Conservation (phyloP, 2,329 filamentous ascomycete species). For the Plenodomus tracheiphilus region DNA sequence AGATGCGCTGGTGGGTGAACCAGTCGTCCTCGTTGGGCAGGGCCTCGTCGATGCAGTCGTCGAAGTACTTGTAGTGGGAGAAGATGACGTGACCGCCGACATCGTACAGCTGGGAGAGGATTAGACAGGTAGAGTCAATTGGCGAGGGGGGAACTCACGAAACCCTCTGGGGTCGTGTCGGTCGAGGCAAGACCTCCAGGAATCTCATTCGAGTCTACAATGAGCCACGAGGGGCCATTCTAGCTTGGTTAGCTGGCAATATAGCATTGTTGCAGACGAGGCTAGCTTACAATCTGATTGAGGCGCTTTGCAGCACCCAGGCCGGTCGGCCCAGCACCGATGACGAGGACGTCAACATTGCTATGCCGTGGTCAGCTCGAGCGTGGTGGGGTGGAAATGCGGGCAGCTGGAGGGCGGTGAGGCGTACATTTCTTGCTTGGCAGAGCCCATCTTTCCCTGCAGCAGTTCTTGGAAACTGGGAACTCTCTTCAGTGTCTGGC, state of each 20-base stretch:
- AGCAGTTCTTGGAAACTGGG: conserved; percentile 48
- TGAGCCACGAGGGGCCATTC: conserved; percentile 93
- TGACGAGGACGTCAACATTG: conserved; percentile 94
- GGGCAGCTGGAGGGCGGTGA: conserved; percentile 35
- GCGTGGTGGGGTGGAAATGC: conserved; percentile 3
- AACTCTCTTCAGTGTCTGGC: conserved; percentile 46
- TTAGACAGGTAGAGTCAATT: conserved; percentile 22
- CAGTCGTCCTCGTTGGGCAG: conserved; percentile 92
- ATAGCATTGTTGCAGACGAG: background rate
- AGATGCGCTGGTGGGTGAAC: conserved; percentile 98
- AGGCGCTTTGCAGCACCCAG: conserved; percentile 97
- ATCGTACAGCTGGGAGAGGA: conserved; percentile 75
- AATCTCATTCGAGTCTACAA: conserved; percentile 87
- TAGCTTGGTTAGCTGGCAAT: conserved; percentile 48
- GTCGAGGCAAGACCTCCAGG: conserved; percentile 96
- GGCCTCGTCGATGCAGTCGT: conserved; percentile 97
- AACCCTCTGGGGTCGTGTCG: conserved; percentile 92
- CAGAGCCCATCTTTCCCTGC: conserved; percentile 45
- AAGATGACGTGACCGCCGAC: conserved; percentile 98
- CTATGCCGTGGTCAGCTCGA: conserved; percentile 52
- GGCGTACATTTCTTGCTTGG: conserved; percentile 47
- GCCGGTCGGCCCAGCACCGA: conserved; percentile 96
- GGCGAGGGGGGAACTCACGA: conserved; percentile 66
- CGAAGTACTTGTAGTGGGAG: conserved; percentile 99
- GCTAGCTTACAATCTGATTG: conserved; percentile 84